These are phyloP conservation scores for Rheum nobile DNA, from an alignment of 148 eudicot genomes.

Conservation along the genomic window DNA sequence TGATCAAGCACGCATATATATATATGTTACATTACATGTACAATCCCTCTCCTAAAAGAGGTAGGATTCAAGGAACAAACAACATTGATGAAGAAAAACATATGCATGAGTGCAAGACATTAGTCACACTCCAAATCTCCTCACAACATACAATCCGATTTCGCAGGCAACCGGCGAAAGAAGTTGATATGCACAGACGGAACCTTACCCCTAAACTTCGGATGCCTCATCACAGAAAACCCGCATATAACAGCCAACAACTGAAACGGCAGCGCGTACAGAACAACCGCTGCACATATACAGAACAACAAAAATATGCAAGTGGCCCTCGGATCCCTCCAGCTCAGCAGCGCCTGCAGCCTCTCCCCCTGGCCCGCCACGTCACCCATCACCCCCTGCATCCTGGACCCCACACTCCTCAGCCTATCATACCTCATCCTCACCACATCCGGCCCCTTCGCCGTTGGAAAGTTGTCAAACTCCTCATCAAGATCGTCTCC, in stretches of 20 bases:
- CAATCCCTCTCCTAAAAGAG: neutral
- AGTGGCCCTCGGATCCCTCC: conserved; percentile 67
- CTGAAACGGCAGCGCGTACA: conserved; percentile 55
- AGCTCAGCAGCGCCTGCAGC: conserved; percentile 47
- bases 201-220: conserved; percentile 38
- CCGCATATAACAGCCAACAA: conserved; percentile 32
- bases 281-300: conserved; percentile 32
- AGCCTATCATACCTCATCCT: conserved; percentile 63
- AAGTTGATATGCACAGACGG: conserved; percentile 48
- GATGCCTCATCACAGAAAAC: conserved; percentile 50
- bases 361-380: conserved; percentile 60
- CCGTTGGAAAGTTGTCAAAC: conserved; percentile 53
- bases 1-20: neutral
- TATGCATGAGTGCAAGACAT: neutral
- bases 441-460: conserved; percentile 36
- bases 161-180: conserved; percentile 60
- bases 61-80: neutral
- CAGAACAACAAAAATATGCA: conserved; percentile 40
- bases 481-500: conserved; percentile 68
- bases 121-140: neutral
- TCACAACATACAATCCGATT: conserved; percentile 55
- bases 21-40: neutral
- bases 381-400: conserved; percentile 58
- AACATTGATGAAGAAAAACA: neutral
- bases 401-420: conserved; percentile 48